Evolutionary conservation across 2,329 filamentous ascomycete species (phyloP).

Genomic region (Penicillium griseofulvum): DNA sequence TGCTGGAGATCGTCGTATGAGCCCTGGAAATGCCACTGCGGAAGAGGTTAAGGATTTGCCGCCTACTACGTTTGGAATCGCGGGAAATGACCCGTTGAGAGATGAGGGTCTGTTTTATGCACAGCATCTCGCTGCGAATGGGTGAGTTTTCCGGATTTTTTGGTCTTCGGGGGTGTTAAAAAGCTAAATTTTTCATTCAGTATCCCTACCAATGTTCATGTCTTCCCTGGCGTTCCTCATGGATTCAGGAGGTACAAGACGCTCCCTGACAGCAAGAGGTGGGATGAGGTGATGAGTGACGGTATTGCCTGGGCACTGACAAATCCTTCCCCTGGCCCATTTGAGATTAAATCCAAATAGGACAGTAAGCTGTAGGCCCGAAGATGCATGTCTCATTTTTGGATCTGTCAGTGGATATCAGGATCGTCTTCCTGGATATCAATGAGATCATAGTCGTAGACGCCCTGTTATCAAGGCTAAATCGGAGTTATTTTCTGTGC

Average conservation of each 20-base stretch:
- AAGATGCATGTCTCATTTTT: neutral
- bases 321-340: constrained; percentile 18
- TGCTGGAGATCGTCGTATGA: constrained; percentile 39
- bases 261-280: constrained; percentile 27
- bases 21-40: constrained; percentile 36
- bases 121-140: constrained; percentile 45
- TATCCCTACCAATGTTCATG: constrained; percentile 48
- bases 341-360: constrained; percentile 23
- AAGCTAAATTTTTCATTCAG: constrained; percentile 24
- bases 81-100: constrained; percentile 50
- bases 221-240: constrained; percentile 56
- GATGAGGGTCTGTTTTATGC: constrained; percentile 52
- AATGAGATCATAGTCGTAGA: neutral
- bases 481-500: neutral
- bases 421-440: neutral
- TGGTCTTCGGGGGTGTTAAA: neutral
- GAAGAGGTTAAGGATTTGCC: constrained; percentile 43
- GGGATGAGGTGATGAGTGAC: constrained; percentile 30
- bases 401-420: neutral
- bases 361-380: neutral
- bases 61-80: constrained; percentile 46
- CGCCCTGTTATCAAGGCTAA: neutral
- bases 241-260: constrained; percentile 42
- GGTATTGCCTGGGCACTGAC: constrained; percentile 32
- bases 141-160: constrained; percentile 30